Conservation (phyloP, 164 flowering plant genomes). For the Liquidambar formosana region DNA sequence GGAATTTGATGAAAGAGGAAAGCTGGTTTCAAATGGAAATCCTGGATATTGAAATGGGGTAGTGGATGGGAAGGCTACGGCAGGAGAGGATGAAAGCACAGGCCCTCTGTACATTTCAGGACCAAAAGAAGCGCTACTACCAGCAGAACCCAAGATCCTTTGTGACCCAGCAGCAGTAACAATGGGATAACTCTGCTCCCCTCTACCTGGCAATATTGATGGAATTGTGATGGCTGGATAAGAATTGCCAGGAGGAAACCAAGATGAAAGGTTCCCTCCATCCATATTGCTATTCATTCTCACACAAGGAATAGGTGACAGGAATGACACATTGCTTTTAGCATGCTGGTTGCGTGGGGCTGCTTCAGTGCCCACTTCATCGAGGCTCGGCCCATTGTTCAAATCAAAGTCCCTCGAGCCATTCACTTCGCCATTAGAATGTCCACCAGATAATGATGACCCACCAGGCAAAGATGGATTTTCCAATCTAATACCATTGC, state of each 20-base stretch:
- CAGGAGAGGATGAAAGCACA: conserved; percentile 77
- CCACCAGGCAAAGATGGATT: conserved; percentile 25
- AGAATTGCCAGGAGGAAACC: conserved; percentile 60
- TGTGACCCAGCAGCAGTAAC: conserved; percentile 55
- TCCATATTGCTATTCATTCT: conserved; percentile 59
- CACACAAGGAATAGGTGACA: conserved; percentile 38
- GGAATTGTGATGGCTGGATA: conserved; percentile 60
- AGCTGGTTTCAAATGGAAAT: conserved; percentile 63
- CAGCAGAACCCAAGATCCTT: conserved; percentile 49
- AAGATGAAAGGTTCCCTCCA: conserved; percentile 49
- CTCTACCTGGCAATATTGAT: conserved; percentile 65
- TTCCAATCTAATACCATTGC: conserved; percentile 39
- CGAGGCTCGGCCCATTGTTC: conserved; percentile 82
- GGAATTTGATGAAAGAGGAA: conserved; percentile 62
- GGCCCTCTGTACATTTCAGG: conserved; percentile 70
- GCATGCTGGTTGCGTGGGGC: conserved; percentile 33
- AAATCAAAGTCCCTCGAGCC: conserved; percentile 72
- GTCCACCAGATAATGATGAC: conserved; percentile 32
- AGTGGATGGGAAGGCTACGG: conserved; percentile 51
- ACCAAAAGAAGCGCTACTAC: conserved; percentile 43
- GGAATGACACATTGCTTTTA: conserved; percentile 33
- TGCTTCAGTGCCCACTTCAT: conserved; percentile 51
- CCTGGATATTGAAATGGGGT: conserved; percentile 60
- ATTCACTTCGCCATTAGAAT: conserved; percentile 44
- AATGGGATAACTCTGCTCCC: conserved; percentile 51